Conservation (phyloP, 2,329 filamentous ascomycete genomes). For the Coleophoma crateriformis region DNA sequence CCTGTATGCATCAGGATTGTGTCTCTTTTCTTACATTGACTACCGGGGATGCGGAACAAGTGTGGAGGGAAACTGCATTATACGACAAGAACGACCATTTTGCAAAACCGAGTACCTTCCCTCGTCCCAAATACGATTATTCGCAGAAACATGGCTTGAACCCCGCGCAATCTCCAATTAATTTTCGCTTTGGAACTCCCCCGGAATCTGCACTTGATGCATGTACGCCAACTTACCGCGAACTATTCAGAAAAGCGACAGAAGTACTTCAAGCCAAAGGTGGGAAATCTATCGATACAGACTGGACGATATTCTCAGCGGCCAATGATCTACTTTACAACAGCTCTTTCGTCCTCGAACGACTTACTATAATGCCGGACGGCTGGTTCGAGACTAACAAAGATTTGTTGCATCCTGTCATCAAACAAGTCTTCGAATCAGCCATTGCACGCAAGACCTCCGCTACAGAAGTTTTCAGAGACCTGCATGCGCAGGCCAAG, state of each 20-base stretch:
- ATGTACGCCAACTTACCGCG: slow-evolving; percentile 34
- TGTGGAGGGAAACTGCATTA: slow-evolving; percentile 41
- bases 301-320: slow-evolving; percentile 40
- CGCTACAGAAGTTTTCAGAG: slow-evolving; percentile 41
- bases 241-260: slow-evolving; percentile 36
- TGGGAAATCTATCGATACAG: slow-evolving; percentile 20
- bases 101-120: slow-evolving; percentile 34
- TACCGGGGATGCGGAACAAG: slow-evolving; percentile 37
- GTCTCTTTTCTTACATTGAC: slow-evolving; percentile 41
- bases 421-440: slow-evolving; percentile 35
- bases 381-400: slow-evolving; percentile 39
- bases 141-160: neutral
- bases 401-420: slow-evolving; percentile 42
- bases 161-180: slow-evolving; percentile 19
- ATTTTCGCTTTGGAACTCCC: slow-evolving; percentile 45
- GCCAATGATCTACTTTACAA: slow-evolving; percentile 46
- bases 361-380: slow-evolving; percentile 36
- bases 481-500: slow-evolving; percentile 38
- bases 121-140: neutral
- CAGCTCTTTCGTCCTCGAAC: slow-evolving; percentile 45
- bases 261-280: slow-evolving; percentile 32
- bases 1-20: slow-evolving; percentile 48
- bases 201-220: slow-evolving; percentile 34
- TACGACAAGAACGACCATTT: slow-evolving; percentile 44
- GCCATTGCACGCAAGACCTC: slow-evolving; percentile 31